Base-by-base conservation (phyloP, 345 rosid genomes). In the Eucalyptus cloeziana region DNA sequence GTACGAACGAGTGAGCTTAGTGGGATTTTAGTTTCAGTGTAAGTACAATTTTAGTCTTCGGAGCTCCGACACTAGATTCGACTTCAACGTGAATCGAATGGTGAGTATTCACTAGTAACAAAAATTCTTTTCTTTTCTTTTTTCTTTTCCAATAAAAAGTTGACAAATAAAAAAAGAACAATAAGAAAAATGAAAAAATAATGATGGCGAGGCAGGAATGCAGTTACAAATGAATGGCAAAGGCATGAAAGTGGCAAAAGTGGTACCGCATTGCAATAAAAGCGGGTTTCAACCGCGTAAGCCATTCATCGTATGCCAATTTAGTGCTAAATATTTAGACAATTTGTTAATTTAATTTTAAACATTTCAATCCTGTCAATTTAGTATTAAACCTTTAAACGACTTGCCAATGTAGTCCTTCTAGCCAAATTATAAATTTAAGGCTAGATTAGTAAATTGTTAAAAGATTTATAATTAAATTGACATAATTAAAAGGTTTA, bases 341-440 rank as follows among this genome's bases (percentile, higher is more conserved):
- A 52, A 52, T 52, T 19, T 19, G 1, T 52, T 3, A 10, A 22
- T 56, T 56, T 56, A 22, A 0, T 10, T 22, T 56, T 56, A 24
- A 24, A 24, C 0, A 1, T 56, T 56, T 24, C 6, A 56, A 10
- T 56, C 5, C 1, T 24, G 0, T 56, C 30, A 4, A 56, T 56
- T 56, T 24, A 56, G 6, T 56, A 56, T 10, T 56, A 56, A 56
- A 22, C 0, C 27, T 56, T 56, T 56, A 52, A 52, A 56, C 12
- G 7, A 56, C 27, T 56, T 56, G 27, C 27, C 12, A 56, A 56
- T 9, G 2, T 56, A 56, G 62, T 56, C 11, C 1, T 56, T 56
- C 0, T 2, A 0, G 19, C 5, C 60, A 56, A 56, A 56, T 56
- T 56, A 56, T 24, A 56, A 24, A 5, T 56, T 56, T 56, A 56